Percentiles rank a stretch among this genome's conserved stretches.
Evolutionary conservation across 495 filamentous ascomycete genomes (phyloP).

Genomic region (Penicillium psychrofluorescens): DNA sequence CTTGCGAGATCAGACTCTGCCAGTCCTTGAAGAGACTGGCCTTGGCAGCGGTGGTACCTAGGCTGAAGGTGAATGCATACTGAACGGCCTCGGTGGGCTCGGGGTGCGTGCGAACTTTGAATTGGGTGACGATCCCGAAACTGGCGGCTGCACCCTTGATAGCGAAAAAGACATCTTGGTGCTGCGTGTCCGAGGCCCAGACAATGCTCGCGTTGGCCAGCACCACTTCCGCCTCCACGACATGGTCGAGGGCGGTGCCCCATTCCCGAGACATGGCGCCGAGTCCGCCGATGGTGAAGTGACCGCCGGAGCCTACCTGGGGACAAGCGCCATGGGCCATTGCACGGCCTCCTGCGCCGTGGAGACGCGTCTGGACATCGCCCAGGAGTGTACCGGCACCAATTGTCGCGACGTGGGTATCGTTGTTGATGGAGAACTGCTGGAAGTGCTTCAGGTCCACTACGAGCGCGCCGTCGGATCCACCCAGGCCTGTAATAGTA

Average conservation of each 20-base stretch:
- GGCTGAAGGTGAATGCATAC: conserved; percentile 29
- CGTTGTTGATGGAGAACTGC: conserved; percentile 44
- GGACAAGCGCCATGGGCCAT: conserved; percentile 63
- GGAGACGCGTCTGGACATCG: conserved; percentile 52
- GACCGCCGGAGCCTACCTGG: conserved; percentile 64
- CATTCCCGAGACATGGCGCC: conserved; percentile 56
- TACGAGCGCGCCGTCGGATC: conserved; percentile 32
- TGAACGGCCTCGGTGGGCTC: conserved; percentile 23
- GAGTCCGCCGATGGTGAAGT: conserved; percentile 64
- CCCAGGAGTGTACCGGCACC: conserved; percentile 58
- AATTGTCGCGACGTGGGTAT: conserved; percentile 52
- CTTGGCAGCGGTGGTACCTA: conserved; percentile 21
- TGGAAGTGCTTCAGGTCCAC: conserved; percentile 41
- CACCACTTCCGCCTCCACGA: conserved; percentile 55
- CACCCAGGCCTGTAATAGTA: conserved; percentile 39
- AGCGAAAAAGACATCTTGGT: conserved; percentile 48
- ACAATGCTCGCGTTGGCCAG: conserved; percentile 49
- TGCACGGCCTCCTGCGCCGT: conserved; percentile 53
- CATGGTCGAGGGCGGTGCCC: conserved; percentile 58
- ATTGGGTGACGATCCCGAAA: conserved; percentile 43
- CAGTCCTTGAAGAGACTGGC: conserved; percentile 30
- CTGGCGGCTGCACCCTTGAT: conserved; percentile 39
- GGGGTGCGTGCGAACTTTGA: conserved; percentile 35
- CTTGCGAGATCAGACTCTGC: conserved; percentile 30
- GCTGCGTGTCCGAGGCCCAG: conserved; percentile 23